Evolutionary conservation across 495 filamentous ascomycete genomes (phyloP), one percentile per base, ranked within the genome.

Genomic region (Penicillium herquei): DNA sequence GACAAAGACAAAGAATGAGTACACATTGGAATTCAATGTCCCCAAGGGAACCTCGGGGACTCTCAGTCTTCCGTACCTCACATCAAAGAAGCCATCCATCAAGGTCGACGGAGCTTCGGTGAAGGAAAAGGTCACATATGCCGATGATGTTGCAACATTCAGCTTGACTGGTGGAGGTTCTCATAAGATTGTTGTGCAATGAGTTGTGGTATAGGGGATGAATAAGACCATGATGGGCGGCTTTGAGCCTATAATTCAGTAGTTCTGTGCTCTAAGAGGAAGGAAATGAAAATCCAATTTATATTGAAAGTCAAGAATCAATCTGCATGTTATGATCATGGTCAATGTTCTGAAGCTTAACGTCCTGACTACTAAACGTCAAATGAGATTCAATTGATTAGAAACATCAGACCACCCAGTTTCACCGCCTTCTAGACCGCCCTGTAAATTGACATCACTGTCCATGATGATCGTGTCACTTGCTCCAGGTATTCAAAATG

Each of bases 1-100:
- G 72, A 57, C 16, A 10, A 65, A 74, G 39, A 54, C 51, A 33
- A 57, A 70, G 0, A 59, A 68, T 61, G 60, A 64, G 39, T 72
- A 71, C 65, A 68, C 39, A 4, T 39, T 74, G 49, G 63, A 65
- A 45, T 74, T 69, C 31, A 61, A 74, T 10, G 72, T 78, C 12
- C 81, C 83, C 2, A 54, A 62, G 35, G 75, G 73, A 1, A 84
- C 80, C 7, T 65, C 41, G 21, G 82, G 83, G 1, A 67, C 43
- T 40, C 58, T 84, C 30, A 63, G 66, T 31, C 68, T 78, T 54
- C 69, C 68, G 39, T 68, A 34, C 61, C 48, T 59, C 6, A 53
- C 18, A 9, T 48, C 49, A 12, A 65, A 56, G 66, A 66, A 62
- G 52, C 61, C 64, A 18, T 57, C 56, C 4, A 69, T 72, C 18